A percentile compares a stretch with the other conserved stretches of the same genome.
Conservation (phyloP, 768 basidiomycete genomes). For the Hericium rajendrae region DNA sequence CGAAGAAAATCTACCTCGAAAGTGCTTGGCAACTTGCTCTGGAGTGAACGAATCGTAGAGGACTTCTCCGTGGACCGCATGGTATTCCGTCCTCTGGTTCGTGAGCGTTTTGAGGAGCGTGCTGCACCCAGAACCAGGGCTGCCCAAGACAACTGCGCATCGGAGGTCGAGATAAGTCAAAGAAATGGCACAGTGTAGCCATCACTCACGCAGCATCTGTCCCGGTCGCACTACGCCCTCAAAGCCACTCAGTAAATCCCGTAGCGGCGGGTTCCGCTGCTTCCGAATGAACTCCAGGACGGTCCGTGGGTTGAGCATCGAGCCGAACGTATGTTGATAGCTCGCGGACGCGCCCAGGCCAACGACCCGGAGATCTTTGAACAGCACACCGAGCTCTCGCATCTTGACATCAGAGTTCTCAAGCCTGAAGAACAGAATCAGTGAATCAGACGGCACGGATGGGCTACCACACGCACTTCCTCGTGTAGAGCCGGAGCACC, state of each 20-base stretch:
- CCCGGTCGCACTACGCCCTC: conserved; percentile 50
- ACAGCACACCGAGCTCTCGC: conserved; percentile 52
- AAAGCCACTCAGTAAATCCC: conserved; percentile 44
- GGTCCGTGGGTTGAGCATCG: conserved; percentile 44
- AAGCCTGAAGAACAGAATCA: conserved; percentile 23
- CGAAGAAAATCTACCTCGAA: conserved; percentile 32
- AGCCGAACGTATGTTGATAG: conserved; percentile 52
- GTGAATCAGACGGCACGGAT: neutral
- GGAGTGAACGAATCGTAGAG: conserved; percentile 70
- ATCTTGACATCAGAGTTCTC: conserved; percentile 39
- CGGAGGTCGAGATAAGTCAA: neutral
- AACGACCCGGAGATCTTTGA: conserved; percentile 47
- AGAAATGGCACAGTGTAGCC: neutral
- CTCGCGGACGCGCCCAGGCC: conserved; percentile 49
- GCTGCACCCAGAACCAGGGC: conserved; percentile 78
- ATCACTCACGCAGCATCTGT: conserved; percentile 57
- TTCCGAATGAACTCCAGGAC: conserved; percentile 34
- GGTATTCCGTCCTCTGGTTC: conserved; percentile 63
- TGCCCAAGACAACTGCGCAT: conserved; percentile 64
- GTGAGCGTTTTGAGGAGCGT: conserved; percentile 78
- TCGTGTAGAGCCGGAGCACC: conserved; percentile 17
- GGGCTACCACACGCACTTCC: conserved; percentile 11
- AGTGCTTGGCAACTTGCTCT: conserved; percentile 49
- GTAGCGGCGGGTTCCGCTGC: conserved; percentile 49
- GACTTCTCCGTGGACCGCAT: conserved; percentile 59